Evolutionary conservation across 1,284 basidiomycete genomes (phyloP).

Genomic region (Thecaphora frezii): DNA sequence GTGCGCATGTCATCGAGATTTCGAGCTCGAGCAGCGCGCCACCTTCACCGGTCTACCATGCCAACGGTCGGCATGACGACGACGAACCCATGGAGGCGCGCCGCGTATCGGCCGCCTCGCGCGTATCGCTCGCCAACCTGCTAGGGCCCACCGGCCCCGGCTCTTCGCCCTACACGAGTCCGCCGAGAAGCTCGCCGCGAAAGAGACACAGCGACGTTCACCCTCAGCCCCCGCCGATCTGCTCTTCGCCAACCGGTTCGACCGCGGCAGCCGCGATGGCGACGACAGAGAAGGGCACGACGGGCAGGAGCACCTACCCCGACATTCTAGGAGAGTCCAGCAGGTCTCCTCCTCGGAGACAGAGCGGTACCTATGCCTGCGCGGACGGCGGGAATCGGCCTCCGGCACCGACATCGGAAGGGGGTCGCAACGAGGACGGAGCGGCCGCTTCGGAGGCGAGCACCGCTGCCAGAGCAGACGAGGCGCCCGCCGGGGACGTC

Average conservation of each 20-base stretch:
- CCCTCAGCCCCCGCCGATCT: neutral
- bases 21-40: constrained; percentile 9
- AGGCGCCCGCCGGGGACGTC: constrained; percentile 37
- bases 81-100: constrained; percentile 25
- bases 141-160: constrained; percentile 29
- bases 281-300: neutral
- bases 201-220: constrained; percentile 19
- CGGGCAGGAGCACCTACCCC: neutral
- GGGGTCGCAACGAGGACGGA: too few relatives aligned
- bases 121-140: constrained; percentile 31
- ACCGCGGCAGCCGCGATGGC: neutral
- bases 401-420: too few relatives aligned
- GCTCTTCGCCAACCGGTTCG: too few relatives aligned
- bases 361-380: too few relatives aligned
- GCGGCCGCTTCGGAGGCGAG: too few relatives aligned
- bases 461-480: too few relatives aligned
- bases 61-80: neutral
- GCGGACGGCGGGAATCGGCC: too few relatives aligned
- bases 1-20: constrained; percentile 26
- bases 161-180: constrained; percentile 20
- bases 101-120: constrained; percentile 24
- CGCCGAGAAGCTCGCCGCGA: constrained; percentile 28
- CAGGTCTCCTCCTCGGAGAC: neutral
- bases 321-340: neutral
- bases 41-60: neutral